These are phyloP conservation scores for Coemansia sp. DNA, from an alignment of 192 early-diverging fungal genomes.

Conservation along the genomic window DNA sequence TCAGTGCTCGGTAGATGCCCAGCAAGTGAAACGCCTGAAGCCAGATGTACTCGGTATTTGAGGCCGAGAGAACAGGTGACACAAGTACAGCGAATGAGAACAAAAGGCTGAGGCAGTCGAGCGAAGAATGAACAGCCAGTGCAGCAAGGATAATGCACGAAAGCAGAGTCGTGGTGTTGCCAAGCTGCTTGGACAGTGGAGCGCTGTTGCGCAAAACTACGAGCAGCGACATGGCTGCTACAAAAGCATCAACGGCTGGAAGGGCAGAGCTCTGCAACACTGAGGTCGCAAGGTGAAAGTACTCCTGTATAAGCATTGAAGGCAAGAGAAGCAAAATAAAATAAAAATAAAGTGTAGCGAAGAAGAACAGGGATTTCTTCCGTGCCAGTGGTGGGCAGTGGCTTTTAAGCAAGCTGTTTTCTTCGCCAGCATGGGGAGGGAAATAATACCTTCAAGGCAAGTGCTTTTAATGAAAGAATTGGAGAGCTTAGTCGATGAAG, in stretches of 20 bases:
- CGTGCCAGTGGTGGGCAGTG: not conserved
- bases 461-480: not conserved
- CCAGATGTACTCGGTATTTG: not conserved
- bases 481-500: not conserved
- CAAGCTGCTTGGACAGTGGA: not conserved
- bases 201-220: not conserved
- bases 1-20: not conserved
- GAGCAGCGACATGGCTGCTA: not conserved
- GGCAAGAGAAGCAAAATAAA: conserved; percentile 2
- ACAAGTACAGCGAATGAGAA: not conserved
- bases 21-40: not conserved
- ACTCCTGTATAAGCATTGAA: not conserved
- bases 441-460: no score
- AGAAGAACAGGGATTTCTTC: not conserved
- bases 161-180: not conserved
- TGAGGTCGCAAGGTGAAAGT: not conserved
- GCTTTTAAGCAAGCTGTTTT: not conserved
- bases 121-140: not conserved
- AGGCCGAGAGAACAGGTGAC: not conserved
- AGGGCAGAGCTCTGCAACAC: not conserved
- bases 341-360: not conserved
- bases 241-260: not conserved
- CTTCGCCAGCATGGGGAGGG: not conserved
- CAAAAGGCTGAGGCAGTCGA: not conserved
- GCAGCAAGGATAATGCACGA: not conserved